Base-by-base conservation (phyloP, 352 stramenopile species). In the Pythium biforme region DNA sequence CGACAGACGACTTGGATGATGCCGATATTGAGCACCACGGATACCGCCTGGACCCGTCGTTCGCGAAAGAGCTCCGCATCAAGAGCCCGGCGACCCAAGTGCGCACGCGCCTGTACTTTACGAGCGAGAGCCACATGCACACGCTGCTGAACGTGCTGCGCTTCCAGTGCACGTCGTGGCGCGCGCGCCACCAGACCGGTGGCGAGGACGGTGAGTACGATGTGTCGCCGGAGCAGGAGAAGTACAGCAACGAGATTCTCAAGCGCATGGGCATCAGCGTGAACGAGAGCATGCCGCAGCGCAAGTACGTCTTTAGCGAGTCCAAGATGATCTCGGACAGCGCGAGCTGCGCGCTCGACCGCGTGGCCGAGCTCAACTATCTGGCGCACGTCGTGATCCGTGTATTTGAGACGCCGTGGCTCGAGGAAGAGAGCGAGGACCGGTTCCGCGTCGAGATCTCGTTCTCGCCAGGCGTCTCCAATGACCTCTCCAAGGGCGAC, bases 101-200 rank as follows among this genome's bases (percentile, higher is more conserved):
- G 55, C 94, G 97, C 62, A 99, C 97, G 27, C 89, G 97, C 5
- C 78, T 99, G 19, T 99, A 99, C 74, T 99, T 99, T 66, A 99
- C 97, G 17, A 99, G 93, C 45, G 98, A 99, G 77, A 94, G 83
- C 58, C 98, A 99, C 77, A 82, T 99, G 57, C 97, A 99, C 74
- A 96, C 96, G 26, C 75, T 99, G 33, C 76, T 99, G 52, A 99
- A 99, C 75, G 95, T 99, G 27, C 76, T 99, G 23, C 82, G 96
- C 7, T 96, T 96, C 66, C 85, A 94, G 62, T 94, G 86, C 52
- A 70, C 79, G 25, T 83, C 78, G 29, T 93, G 83, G 86, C 73
- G 75, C 19, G 75, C 73, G 3, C 78, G 83, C 1, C 81, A 88
- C 49, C 70, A 87, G 53, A 59, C 76, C 27, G 71, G 78, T 19